Evolutionary conservation across 345 rosid species (phyloP).

Genomic region (Lumnitzera littorea): DNA sequence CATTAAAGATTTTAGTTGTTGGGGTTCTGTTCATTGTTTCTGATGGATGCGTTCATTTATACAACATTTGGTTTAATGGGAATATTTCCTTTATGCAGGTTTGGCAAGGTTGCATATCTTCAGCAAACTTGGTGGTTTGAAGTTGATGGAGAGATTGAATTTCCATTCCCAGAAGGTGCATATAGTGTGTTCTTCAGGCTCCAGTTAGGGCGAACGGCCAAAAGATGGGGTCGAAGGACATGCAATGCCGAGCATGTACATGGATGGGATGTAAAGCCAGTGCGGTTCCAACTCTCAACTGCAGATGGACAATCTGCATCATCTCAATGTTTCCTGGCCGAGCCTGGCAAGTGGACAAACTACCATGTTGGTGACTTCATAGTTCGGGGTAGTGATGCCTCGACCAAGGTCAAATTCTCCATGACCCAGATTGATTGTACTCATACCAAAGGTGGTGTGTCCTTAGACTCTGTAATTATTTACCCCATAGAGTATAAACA

Average conservation of each 20-base stretch:
- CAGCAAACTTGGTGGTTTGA: slow-evolving; percentile 99
- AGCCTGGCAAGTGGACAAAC: slow-evolving; percentile 66
- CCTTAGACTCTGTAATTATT: slow-evolving; percentile 69
- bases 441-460: slow-evolving; percentile 93
- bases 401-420: slow-evolving; percentile 63
- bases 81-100: slow-evolving; percentile 34
- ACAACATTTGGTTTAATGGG: slow-evolving; percentile 9
- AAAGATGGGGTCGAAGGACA: slow-evolving; percentile 61
- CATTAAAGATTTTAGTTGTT: too few species aligned
- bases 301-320: slow-evolving; percentile 77
- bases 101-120: slow-evolving; percentile 68
- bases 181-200: slow-evolving; percentile 86
- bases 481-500: slow-evolving; percentile 59
- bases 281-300: slow-evolving; percentile 77
- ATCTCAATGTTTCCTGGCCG: slow-evolving; percentile 56
- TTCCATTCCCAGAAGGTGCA: slow-evolving; percentile 78
- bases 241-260: slow-evolving; percentile 75
- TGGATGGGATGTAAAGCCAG: slow-evolving; percentile 91
- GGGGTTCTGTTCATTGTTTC: not conserved
- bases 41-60: not conserved
- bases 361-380: slow-evolving; percentile 83
- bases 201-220: slow-evolving; percentile 55
- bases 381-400: slow-evolving; percentile 23
- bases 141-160: slow-evolving; percentile 81
- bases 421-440: slow-evolving; percentile 98